phyloP scores from a whole-genome alignment of 2,329 filamentous ascomycete genomes.

The Colletotrichum cereale region DNA sequence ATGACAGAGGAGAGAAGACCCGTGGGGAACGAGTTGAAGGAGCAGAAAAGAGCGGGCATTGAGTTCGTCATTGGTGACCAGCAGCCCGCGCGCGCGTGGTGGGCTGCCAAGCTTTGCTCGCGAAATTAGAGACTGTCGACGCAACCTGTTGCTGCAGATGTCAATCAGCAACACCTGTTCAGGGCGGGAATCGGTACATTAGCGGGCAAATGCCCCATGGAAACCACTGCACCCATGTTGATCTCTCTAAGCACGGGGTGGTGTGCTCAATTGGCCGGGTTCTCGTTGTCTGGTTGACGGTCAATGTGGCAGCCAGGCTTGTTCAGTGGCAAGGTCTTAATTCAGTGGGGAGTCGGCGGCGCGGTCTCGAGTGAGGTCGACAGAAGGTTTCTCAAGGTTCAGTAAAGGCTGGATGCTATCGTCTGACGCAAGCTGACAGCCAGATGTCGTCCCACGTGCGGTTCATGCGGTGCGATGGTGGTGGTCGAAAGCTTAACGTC shows the following conservation, averaged over 20 bases:
- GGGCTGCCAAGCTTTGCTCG: constrained; percentile 30
- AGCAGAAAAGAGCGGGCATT: constrained; percentile 28
- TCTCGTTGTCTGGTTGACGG: background rate
- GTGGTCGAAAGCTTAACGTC: constrained; percentile 14
- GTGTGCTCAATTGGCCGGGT: constrained; percentile 17
- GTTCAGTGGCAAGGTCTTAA: background rate
- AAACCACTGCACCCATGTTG: constrained; percentile 9
- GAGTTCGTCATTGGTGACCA: constrained; percentile 33
- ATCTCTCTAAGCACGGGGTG: constrained; percentile 33
- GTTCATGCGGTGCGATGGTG: background rate
- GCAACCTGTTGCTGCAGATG: constrained; percentile 34
- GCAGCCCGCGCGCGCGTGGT: constrained; percentile 24
- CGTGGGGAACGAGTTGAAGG: background rate
- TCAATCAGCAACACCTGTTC: background rate
- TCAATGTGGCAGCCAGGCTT: background rate
- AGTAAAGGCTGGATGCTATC: constrained; percentile 6
- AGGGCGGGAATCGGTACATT: constrained; percentile 1
- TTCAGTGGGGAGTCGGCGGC: background rate
- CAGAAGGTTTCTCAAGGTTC: constrained; percentile 10
- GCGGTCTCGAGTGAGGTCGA: background rate
- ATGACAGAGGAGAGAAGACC: background rate
- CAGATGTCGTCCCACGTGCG: constrained; percentile 14
- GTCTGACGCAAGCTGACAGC: constrained; percentile 9
- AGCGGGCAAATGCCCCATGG: constrained; percentile 19
- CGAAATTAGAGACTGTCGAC: constrained; percentile 35